A percentile compares a stretch with the other conserved stretches of the same genome.
Evolutionary conservation across 2,329 filamentous ascomycete species (phyloP).

Genomic region (Epichloe uncinata): DNA sequence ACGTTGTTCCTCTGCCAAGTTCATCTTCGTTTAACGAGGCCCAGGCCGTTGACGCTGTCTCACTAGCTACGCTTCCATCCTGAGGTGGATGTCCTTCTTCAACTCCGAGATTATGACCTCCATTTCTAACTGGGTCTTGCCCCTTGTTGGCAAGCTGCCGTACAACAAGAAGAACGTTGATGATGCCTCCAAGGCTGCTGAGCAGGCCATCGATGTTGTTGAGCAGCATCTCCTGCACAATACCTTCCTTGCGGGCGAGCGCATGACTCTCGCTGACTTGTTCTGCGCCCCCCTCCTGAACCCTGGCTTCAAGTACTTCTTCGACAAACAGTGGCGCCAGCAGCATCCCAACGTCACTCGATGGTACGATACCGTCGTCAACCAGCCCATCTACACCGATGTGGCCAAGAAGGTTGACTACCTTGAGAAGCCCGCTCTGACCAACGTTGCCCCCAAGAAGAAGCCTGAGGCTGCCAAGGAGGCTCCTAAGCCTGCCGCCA

Average conservation of each 20-base stretch:
- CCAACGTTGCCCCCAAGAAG: slow-evolving; percentile 61
- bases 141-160: slow-evolving; percentile 63
- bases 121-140: slow-evolving; percentile 72
- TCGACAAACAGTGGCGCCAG: slow-evolving; percentile 77
- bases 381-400: slow-evolving; percentile 80
- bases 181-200: slow-evolving; percentile 55
- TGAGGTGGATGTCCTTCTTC: slow-evolving; percentile 96
- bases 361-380: slow-evolving; percentile 90
- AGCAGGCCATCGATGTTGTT: slow-evolving; percentile 56
- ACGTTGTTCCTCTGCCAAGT: slow-evolving; percentile 20
- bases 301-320: slow-evolving; percentile 88
- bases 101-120: slow-evolving; percentile 71
- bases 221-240: slow-evolving; percentile 83
- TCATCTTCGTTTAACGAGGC: not conserved
- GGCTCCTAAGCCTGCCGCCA: slow-evolving; percentile 45
- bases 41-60: slow-evolving; percentile 12
- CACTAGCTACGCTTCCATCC: slow-evolving; percentile 74
- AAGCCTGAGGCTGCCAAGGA: slow-evolving; percentile 60
- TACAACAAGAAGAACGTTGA: slow-evolving; percentile 99
- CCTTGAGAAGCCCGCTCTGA: slow-evolving; percentile 68
- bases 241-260: slow-evolving; percentile 97
- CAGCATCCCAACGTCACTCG: slow-evolving; percentile 76
- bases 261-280: slow-evolving; percentile 89
- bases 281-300: slow-evolving; percentile 67
- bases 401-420: slow-evolving; percentile 64